Evolutionary conservation across 345 rosid genomes (phyloP), one percentile per base, ranked within the genome.

Genomic region (Abelmoschus esculentus): DNA sequence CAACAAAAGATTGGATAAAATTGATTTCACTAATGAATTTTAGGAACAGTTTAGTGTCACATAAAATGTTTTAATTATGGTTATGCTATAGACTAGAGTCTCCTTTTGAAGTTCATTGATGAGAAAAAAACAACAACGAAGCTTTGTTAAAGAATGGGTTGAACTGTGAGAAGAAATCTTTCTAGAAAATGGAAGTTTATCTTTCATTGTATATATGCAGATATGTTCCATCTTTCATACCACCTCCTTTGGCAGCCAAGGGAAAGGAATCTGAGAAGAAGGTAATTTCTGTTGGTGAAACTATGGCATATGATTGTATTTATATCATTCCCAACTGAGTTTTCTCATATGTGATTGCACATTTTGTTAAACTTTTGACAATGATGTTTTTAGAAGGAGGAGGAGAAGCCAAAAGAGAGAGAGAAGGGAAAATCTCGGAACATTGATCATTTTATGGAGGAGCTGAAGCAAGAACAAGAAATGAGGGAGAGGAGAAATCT

Each of bases 191-290:
- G 76, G 86, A 81, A 76, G 76, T 80, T 88, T 85, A 84, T 77
- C 77, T 28, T 70, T 44, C 61, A 66, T 75, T 52, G 78, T 74
- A 71, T 77, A 69, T 76, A 69, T 87, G 92, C 85, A 95, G 99
- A 90, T 95, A 95, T 85, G 98, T 95, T 73, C 99, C 99, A 78
- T 95, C 99, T 79, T 95, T 95, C 70, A 76, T 95, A 77, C 99
- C 99, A 60, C 99, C 99, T 75, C 93, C 97, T 67, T 40, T 92
- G 90, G 86, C 96, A 55, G 74, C 89, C 72, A 95, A 87, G 86
- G 98, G 92, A 84, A 95, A 81, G 78, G 98, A 95, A 75, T 70
- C 86, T 36, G 98, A 92, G 80, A 95, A 77, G 85, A 90, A 87
- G 97, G 98, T 93, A 36, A 73, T 82, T 73, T 70, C 61, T 28